phyloP scores from a whole-genome alignment of 352 stramenopile species.

The Thalassiosira sp. region DNA sequence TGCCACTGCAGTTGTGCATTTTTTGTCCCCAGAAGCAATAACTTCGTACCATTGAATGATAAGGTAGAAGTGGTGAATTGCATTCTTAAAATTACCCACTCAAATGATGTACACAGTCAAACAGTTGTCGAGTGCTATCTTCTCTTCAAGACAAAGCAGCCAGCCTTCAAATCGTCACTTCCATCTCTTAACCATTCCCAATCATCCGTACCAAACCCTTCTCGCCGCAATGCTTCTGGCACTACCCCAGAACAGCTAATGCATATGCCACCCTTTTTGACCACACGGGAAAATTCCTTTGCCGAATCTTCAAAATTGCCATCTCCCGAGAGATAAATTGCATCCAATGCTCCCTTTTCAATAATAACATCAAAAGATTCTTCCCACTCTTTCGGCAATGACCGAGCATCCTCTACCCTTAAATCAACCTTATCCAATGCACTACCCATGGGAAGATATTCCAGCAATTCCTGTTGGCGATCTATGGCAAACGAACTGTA shows the following conservation, averaged over 20 bases:
- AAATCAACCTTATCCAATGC: slow-evolving; percentile 38
- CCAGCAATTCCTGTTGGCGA: slow-evolving; percentile 63
- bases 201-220: slow-evolving; percentile 39
- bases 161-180: slow-evolving; percentile 67
- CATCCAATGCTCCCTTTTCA: slow-evolving; percentile 77
- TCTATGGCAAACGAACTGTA: slow-evolving; percentile 73
- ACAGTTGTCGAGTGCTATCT: slow-evolving; percentile 20
- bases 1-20: too few species aligned
- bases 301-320: slow-evolving; percentile 61
- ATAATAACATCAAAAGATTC: slow-evolving; percentile 69
- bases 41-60: too few species aligned
- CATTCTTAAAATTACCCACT: too few species aligned
- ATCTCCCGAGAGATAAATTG: slow-evolving; percentile 72
- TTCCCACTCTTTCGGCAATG: slow-evolving; percentile 53
- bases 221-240: slow-evolving; percentile 48
- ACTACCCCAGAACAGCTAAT: slow-evolving; percentile 73
- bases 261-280: slow-evolving; percentile 53
- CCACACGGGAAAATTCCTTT: slow-evolving; percentile 55
- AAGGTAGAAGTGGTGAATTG: too few species aligned
- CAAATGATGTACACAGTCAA: too few species aligned
- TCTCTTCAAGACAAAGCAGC: slow-evolving; percentile 69
- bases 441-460: slow-evolving; percentile 41
- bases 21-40: too few species aligned
- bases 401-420: slow-evolving; percentile 55
- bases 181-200: slow-evolving; percentile 75